Percentiles rank a stretch among this genome's conserved stretches.
phyloP scores from a whole-genome alignment of 2,329 filamentous ascomycete species.

The Neonectria faginata region DNA sequence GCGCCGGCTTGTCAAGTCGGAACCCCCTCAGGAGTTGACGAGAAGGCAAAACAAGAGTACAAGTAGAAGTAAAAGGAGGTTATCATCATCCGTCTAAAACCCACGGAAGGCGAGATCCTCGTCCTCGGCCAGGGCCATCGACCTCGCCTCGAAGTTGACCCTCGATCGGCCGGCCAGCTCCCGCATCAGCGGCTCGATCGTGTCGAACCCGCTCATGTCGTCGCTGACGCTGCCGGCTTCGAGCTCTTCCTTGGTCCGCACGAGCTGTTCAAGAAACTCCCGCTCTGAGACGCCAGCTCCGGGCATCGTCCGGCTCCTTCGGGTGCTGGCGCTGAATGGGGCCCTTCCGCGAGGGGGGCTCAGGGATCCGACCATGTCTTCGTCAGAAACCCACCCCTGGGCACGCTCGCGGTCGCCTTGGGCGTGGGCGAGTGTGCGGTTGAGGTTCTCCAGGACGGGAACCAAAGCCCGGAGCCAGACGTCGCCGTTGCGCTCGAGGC shows the following conservation, averaged over 20 bases:
- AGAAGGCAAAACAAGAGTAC: background rate
- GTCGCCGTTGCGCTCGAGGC: constrained; percentile 61
- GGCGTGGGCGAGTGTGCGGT: constrained; percentile 49
- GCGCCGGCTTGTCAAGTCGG: constrained; percentile 32
- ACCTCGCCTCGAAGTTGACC: constrained; percentile 43
- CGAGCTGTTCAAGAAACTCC: constrained; percentile 47
- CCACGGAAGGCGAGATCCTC: constrained; percentile 35
- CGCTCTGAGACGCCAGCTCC: constrained; percentile 46
- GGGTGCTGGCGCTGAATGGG: constrained; percentile 17
- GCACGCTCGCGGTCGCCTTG: constrained; percentile 34
- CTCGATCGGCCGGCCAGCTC: constrained; percentile 53
- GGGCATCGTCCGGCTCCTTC: constrained; percentile 39
- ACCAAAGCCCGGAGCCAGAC: constrained; percentile 58
- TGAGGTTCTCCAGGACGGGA: constrained; percentile 59
- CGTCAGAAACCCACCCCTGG: constrained; percentile 50
- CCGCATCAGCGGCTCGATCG: constrained; percentile 59
- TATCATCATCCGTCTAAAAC: constrained; percentile 27
- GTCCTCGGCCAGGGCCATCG: constrained; percentile 40
- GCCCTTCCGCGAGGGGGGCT: constrained; percentile 26
- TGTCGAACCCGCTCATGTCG: constrained; percentile 52
- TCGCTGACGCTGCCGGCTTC: constrained; percentile 43
- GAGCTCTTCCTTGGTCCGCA: constrained; percentile 42
- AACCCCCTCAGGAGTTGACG: background rate
- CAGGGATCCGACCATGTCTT: constrained; percentile 38
- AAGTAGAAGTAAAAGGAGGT: constrained; percentile 5